Base-by-base conservation (phyloP, 495 filamentous ascomycete species). In the Neurospora sp. region DNA sequence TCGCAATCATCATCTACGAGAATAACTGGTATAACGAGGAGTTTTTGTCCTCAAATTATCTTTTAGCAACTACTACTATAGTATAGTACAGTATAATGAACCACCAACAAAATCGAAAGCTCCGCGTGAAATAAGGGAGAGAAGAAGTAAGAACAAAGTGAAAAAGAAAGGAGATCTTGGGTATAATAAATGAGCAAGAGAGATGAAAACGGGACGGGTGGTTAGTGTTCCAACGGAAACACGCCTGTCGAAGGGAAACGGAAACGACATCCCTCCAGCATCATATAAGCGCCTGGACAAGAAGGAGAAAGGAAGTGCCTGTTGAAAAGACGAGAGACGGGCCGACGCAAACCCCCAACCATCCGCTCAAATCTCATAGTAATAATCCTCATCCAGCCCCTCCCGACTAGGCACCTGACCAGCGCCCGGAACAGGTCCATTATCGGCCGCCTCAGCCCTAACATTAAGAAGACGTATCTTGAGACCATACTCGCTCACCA, bases 391-490 rank as follows among this genome's bases (percentile, higher is more conserved):
- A 80, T 91, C 86, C 66, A 92, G 78, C 35, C 85, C 89, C 73
- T 89, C 88, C 73, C 90, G 82, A 69, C 85, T 85, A 1, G 90
- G 90, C 73, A 92, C 83, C 46, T 82, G 81, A 39, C 86, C 86
- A 2, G 81, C 82, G 41, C 83, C 85, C 18, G 83, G 81, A 54
- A 82, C 83, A 27, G 86, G 88, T 39, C 84, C 88, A 41, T 85
- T 81, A 74, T 90, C 86, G 72, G 87, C 87, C 70, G 92, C 92
- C 78, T 97, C 93, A 81, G 97, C 91, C 73, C 93, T 85, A 46
- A 99, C 92, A 83, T 99, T 99, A 73, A 99, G 84, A 75, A 99
- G 80, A 41, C 96, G 85, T 72, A 99, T 97, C 85, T 97, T 97
- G 44, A 98, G 82, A 5, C 96, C 95, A 78, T 97, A 98, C 75